A percentile compares a stretch with the other conserved stretches of the same genome.
Conservation (phyloP, 345 rosid species). For the Brassica napus region DNA sequence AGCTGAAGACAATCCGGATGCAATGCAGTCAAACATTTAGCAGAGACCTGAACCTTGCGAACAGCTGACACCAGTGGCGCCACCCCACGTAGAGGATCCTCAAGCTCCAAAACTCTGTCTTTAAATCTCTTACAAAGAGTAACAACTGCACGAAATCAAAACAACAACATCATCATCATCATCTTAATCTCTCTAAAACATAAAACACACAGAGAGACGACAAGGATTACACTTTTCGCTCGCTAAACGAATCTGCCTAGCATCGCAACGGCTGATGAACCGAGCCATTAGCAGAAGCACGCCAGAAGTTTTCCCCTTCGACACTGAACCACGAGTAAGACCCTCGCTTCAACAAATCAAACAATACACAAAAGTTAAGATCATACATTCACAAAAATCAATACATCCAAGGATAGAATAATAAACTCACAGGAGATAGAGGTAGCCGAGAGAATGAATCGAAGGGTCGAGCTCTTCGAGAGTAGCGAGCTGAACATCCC, state of each 20-base stretch:
- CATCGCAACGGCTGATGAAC: conserved; percentile 66
- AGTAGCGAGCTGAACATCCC: conserved; percentile 44
- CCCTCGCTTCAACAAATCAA: conserved; percentile 52
- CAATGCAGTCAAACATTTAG: conserved; percentile 77
- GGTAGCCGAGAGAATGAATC: conserved; percentile 74
- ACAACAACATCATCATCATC: conserved; percentile 11
- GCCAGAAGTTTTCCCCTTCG: conserved; percentile 50
- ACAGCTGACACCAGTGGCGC: conserved; percentile 70
- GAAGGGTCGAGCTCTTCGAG: conserved; percentile 71
- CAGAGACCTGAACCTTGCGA: conserved; percentile 66
- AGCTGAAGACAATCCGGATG: conserved; percentile 92
- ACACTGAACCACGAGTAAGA: conserved; percentile 47
- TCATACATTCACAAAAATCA: neutral
- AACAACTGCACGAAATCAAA: conserved; percentile 53
- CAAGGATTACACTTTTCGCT: conserved; percentile 67
- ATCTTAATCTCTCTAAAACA: neutral
- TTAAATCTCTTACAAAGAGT: conserved; percentile 78
- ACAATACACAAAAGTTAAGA: neutral
- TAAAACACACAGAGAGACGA: neutral
- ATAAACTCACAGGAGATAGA: conserved; percentile 59
- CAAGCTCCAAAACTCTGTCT: conserved; percentile 67
- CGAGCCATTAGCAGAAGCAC: conserved; percentile 49
- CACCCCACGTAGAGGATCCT: conserved; percentile 72
- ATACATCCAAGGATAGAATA: conserved; percentile 6
- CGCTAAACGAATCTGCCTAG: conserved; percentile 72